Conservation (phyloP, 176 grass and related monocot species). For the Luzula sylvatica region DNA sequence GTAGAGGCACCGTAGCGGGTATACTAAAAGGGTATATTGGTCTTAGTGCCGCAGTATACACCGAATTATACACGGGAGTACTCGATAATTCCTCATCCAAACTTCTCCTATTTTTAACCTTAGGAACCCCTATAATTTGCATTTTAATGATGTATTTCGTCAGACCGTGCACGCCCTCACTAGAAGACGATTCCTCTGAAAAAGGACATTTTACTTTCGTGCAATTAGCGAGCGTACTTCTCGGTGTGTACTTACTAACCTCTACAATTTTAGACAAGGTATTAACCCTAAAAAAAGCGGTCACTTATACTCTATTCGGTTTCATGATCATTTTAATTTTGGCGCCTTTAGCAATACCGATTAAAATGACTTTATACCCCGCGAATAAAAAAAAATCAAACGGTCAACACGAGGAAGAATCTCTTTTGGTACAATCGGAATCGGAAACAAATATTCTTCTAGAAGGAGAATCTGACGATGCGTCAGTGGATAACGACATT, state of each 20-base stretch:
- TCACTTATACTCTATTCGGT: constrained; percentile 45
- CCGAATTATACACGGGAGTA: constrained; percentile 56
- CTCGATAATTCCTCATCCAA: constrained; percentile 51
- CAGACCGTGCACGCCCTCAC: constrained; percentile 58
- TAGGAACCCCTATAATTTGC: constrained; percentile 53
- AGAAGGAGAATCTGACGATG: constrained; percentile 44
- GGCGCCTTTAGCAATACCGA: constrained; percentile 63
- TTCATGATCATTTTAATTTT: constrained; percentile 65
- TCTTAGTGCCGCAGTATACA: constrained; percentile 86
- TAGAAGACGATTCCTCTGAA: constrained; percentile 50
- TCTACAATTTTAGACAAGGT: constrained; percentile 46
- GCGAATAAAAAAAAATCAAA: constrained; percentile 28
- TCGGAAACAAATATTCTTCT: constrained; percentile 35
- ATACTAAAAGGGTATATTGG: constrained; percentile 79
- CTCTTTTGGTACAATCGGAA: constrained; percentile 39
- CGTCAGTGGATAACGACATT: constrained; percentile 49
- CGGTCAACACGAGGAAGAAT: constrained; percentile 8
- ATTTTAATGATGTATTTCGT: constrained; percentile 81
- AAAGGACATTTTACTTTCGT: constrained; percentile 63
- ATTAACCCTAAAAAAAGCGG: constrained; percentile 25
- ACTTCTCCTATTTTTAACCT: constrained; percentile 46
- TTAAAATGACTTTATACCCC: constrained; percentile 91
- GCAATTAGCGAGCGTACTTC: constrained; percentile 51
- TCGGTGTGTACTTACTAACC: constrained; percentile 65
- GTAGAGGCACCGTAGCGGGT: constrained; percentile 76